These are phyloP conservation scores for Arabidopsis arenosa DNA, from an alignment of 345 rosid species.

Conservation along the genomic window DNA sequence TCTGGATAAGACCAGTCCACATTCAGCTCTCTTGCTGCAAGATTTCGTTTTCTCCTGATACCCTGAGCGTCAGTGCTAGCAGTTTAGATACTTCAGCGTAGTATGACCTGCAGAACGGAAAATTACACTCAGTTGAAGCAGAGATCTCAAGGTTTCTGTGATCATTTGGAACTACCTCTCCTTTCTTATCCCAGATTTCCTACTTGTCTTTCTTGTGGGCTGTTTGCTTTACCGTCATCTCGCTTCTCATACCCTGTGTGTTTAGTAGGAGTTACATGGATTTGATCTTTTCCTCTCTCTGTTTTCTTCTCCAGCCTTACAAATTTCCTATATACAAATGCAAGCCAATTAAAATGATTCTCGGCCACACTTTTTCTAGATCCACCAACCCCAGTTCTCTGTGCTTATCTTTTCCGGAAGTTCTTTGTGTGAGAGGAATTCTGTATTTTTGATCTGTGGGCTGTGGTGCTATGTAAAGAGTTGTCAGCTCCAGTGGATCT, in stretches of 20 bases:
- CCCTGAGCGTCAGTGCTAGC: constrained; percentile 10
- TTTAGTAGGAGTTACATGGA: constrained; percentile 16
- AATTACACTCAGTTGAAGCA: constrained; percentile 31
- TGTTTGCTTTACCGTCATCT: constrained; percentile 25
- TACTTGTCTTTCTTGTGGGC: constrained; percentile 28
- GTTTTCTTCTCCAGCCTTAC: constrained; percentile 14
- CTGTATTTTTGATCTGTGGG: constrained; percentile 40
- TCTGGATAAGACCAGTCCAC: constrained; percentile 15
- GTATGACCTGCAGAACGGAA: constrained; percentile 27
- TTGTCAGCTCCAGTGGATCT: constrained; percentile 39
- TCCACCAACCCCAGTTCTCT: constrained; percentile 24
- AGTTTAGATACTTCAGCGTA: constrained; percentile 18
- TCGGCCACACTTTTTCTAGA: constrained; percentile 13
- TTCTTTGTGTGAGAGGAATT: constrained; percentile 33
- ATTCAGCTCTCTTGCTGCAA: constrained; percentile 21
- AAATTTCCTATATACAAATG: neutral
- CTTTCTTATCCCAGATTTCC: constrained; percentile 5
- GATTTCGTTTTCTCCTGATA: constrained; percentile 31
- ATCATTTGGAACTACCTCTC: constrained; percentile 12
- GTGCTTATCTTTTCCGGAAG: constrained; percentile 22
- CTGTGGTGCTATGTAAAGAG: constrained; percentile 40
- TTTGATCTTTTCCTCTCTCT: constrained; percentile 21
- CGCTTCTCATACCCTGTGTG: constrained; percentile 16
- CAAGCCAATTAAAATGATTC: neutral
- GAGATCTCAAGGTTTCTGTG: constrained; percentile 2